phyloP scores from a whole-genome alignment of 768 basidiomycete species.

The Russula vinacea region DNA sequence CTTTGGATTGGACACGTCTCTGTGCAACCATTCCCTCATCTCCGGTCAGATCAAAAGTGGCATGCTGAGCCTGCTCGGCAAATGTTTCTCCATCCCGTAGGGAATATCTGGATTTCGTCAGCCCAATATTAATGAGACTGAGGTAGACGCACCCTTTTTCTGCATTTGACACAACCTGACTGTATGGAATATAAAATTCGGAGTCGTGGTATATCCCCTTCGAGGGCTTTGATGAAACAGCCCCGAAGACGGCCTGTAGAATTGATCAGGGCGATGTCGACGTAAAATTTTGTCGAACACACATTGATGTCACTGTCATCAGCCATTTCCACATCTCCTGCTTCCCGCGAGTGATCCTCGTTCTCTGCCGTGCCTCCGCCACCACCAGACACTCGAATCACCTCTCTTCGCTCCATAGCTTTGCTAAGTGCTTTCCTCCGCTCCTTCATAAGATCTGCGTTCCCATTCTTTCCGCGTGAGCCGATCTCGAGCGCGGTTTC shows the following conservation, averaged over 20 bases:
- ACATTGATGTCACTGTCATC: constrained; percentile 77
- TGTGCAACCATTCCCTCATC: constrained; percentile 66
- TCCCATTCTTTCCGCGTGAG: constrained; percentile 58
- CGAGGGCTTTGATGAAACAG: constrained; percentile 34
- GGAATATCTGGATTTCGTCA: constrained; percentile 61
- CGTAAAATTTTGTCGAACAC: constrained; percentile 57
- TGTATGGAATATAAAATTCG: constrained; percentile 90
- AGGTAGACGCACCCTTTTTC: constrained; percentile 77
- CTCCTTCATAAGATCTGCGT: constrained; percentile 81
- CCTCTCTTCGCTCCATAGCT: constrained; percentile 50
- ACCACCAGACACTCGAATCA: constrained; percentile 36
- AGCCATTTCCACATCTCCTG: constrained; percentile 59
- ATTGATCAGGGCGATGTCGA: constrained; percentile 39
- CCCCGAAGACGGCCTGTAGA: constrained; percentile 35
- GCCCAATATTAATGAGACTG: constrained; percentile 8
- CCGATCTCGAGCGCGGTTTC: constrained; percentile 94
- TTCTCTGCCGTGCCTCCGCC: constrained; percentile 37
- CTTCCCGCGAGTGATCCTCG: constrained; percentile 33
- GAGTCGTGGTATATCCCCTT: constrained; percentile 65
- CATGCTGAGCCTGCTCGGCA: constrained; percentile 73
- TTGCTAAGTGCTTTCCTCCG: constrained; percentile 73
- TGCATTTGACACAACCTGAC: constrained; percentile 78
- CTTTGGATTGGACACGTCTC: constrained; percentile 48
- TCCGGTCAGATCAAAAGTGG: constrained; percentile 77
- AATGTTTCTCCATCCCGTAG: constrained; percentile 86